Percentiles rank a stretch among this genome's conserved stretches.
These are phyloP conservation scores for Incumbomyces lentus DNA, from an alignment of 2,329 filamentous ascomycete species.

Conservation along the genomic window DNA sequence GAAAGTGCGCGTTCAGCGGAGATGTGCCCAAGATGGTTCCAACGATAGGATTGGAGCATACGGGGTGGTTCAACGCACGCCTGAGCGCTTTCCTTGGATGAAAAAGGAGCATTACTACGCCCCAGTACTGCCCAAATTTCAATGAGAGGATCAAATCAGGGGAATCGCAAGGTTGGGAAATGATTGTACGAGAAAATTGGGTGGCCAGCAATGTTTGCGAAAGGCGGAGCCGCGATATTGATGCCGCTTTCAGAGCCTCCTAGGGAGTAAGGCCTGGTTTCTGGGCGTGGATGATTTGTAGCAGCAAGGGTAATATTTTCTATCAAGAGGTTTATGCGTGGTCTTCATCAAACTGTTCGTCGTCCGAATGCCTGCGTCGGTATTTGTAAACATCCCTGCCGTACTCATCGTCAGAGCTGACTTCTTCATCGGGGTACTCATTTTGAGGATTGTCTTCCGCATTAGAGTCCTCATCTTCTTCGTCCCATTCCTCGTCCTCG, in stretches of 20 bases:
- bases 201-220: no score
- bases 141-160: no score
- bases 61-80: constrained; percentile 31
- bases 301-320: background rate
- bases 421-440: constrained; percentile 42
- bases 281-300: background rate
- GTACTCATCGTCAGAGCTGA: constrained; percentile 38
- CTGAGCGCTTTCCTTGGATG: constrained; percentile 36
- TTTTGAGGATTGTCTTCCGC: constrained; percentile 42
- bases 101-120: constrained; percentile 6
- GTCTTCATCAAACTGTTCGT: constrained; percentile 35
- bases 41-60: constrained; percentile 25
- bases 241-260: no score
- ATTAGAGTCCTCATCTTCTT: constrained; percentile 54
- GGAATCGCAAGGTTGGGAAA: no score
- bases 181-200: no score
- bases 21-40: constrained; percentile 6
- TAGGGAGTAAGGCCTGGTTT: background rate
- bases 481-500: constrained; percentile 46
- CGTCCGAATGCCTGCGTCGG: constrained; percentile 31
- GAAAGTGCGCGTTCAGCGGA: constrained; percentile 33
- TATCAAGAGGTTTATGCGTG: constrained; percentile 12
- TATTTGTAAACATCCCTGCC: constrained; percentile 33
- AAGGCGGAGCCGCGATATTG: no score
- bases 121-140: background rate